Conservation (phyloP, 352 stramenopile genomes). For the Phytophthora ramorum region DNA sequence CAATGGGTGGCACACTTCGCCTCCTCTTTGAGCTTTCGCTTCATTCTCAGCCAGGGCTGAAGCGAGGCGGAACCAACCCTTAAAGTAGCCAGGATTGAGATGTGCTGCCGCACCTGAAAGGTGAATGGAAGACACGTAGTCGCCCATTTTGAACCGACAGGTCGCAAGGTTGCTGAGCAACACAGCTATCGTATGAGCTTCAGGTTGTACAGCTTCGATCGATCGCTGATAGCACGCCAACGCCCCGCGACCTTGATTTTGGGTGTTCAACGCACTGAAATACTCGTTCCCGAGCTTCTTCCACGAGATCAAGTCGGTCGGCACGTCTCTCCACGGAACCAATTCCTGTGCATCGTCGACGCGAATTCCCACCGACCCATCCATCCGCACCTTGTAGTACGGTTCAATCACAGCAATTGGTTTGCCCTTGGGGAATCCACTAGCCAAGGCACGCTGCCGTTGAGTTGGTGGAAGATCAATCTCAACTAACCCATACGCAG, state of each 20-base stretch:
- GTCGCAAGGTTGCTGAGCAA: conserved; percentile 31
- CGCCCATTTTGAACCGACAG: conserved; percentile 26
- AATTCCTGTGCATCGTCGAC: conserved; percentile 29
- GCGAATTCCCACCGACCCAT: conserved; percentile 27
- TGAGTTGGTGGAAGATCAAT: conserved; percentile 13
- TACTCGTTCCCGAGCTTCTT: conserved; percentile 38
- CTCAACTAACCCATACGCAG: conserved; percentile 32
- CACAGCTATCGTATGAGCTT: conserved; percentile 18
- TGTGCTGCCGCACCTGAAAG: conserved; percentile 29
- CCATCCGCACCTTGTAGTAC: conserved; percentile 41
- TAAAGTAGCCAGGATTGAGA: conserved; percentile 25
- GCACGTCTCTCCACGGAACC: conserved; percentile 21
- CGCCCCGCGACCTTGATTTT: conserved; percentile 22
- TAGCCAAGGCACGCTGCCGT: conserved; percentile 12
- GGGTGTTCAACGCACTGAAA: conserved; percentile 14
- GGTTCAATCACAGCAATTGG: conserved; percentile 36
- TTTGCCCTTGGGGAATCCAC: conserved; percentile 30
- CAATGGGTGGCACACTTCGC: neutral
- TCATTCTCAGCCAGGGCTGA: conserved; percentile 17
- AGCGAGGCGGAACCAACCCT: conserved; percentile 28
- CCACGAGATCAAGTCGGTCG: conserved; percentile 27
- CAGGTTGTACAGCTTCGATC: conserved; percentile 9
- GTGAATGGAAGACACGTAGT: conserved; percentile 22
- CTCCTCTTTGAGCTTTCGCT: neutral
- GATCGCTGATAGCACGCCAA: conserved; percentile 29